Percentiles rank a stretch among this genome's conserved stretches.
Conservation (phyloP, 2,329 filamentous ascomycete species). For the Cercospora beticola region DNA sequence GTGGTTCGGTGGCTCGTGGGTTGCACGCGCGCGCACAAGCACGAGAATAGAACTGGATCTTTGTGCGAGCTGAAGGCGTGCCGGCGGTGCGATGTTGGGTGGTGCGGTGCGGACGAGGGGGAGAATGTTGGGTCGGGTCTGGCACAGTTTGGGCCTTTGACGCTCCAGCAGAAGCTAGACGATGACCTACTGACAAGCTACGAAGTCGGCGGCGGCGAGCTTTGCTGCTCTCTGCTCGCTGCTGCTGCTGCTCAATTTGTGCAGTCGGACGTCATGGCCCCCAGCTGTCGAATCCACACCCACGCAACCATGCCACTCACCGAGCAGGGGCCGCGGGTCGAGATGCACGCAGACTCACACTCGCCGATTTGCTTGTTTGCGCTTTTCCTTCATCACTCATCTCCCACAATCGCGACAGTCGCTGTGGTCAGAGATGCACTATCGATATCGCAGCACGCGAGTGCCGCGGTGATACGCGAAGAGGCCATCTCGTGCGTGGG, state of each 20-base stretch:
- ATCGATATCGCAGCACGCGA: background rate
- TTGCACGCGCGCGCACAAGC: background rate
- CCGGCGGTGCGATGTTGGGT: background rate
- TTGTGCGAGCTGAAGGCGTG: background rate
- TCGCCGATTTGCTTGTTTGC: background rate
- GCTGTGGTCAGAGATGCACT: background rate
- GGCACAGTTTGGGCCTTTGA: background rate
- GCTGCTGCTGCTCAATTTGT: background rate
- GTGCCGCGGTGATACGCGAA: background rate
- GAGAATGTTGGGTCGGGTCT: background rate
- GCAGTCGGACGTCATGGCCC: constrained; percentile 1
- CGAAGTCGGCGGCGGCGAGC: background rate
- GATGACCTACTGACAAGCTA: background rate
- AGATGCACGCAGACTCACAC: background rate
- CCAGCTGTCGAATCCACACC: background rate
- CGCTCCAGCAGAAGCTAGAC: background rate
- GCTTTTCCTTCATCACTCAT: background rate
- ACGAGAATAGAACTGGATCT: background rate
- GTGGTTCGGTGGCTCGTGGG: background rate
- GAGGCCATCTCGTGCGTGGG: background rate
- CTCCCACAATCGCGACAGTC: background rate
- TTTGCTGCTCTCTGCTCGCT: background rate
- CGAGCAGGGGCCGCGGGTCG: background rate
- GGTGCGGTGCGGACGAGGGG: background rate
- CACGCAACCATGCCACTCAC: background rate